A percentile compares a stretch with the other conserved stretches of the same genome.
phyloP scores from a whole-genome alignment of 2,329 filamentous ascomycete species.

The Aspergillus sp. region DNA sequence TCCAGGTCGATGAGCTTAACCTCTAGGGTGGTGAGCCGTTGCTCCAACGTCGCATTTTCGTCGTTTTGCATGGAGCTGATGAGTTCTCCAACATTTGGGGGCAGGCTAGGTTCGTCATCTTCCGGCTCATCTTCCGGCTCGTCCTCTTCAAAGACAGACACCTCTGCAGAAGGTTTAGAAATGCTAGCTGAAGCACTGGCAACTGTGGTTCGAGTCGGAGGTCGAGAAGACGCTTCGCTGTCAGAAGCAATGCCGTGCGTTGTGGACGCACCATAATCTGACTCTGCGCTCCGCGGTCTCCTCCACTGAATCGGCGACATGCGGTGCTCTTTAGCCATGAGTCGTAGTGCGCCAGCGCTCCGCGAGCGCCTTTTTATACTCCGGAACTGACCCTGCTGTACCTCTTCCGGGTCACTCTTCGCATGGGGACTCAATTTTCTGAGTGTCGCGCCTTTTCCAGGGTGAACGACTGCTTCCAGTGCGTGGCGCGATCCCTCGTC shows the following conservation, averaged over 20 bases:
- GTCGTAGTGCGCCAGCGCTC: constrained; percentile 48
- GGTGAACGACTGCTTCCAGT: constrained; percentile 30
- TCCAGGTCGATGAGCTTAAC: constrained; percentile 57
- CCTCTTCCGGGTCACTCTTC: constrained; percentile 24
- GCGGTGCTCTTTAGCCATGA: constrained; percentile 39
- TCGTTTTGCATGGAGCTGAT: constrained; percentile 46
- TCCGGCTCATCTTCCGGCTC: constrained; percentile 15
- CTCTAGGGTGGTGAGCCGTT: constrained; percentile 54
- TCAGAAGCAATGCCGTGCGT: constrained; percentile 36
- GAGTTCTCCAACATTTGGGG: constrained; percentile 44
- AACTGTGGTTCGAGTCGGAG: constrained; percentile 35
- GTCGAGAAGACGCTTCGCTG: constrained; percentile 31
- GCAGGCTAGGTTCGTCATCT: constrained; percentile 28
- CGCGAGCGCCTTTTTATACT: constrained; percentile 49
- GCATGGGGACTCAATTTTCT: constrained; percentile 20
- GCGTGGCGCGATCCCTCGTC: constrained; percentile 43
- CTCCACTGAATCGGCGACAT: constrained; percentile 49
- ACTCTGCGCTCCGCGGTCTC: constrained; percentile 47
- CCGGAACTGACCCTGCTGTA: constrained; percentile 26
- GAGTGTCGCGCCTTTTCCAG: constrained; percentile 20
- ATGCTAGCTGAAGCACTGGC: constrained; percentile 34
- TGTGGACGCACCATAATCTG: constrained; percentile 40
- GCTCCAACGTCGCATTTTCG: constrained; percentile 47
- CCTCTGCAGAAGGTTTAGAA: constrained; percentile 26
- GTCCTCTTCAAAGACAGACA: constrained; percentile 27